Evolutionary conservation across 202 grass and related monocot species (phyloP).

Genomic region (Schoenoplectus tabernaemontani): DNA sequence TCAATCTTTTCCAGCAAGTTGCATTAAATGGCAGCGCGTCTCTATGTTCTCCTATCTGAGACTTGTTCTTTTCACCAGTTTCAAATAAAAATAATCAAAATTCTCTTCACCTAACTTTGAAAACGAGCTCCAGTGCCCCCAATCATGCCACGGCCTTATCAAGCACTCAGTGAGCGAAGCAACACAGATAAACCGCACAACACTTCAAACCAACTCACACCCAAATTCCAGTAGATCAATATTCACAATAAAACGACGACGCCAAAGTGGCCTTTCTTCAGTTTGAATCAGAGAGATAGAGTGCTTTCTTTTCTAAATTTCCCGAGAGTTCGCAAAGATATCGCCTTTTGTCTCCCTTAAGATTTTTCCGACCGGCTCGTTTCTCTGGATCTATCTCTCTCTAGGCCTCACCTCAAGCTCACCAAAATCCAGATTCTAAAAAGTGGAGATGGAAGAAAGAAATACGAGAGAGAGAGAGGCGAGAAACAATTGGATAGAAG

Average conservation of each 20-base stretch:
- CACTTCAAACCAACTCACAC: slow-evolving; percentile 6
- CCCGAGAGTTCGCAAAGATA: slow-evolving; percentile 9
- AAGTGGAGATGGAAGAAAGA: not conserved
- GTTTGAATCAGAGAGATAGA: not conserved
- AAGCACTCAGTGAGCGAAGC: not conserved
- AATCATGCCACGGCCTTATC: slow-evolving; percentile 18
- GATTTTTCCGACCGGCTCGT: slow-evolving; percentile 19
- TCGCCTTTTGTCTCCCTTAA: slow-evolving; percentile 15
- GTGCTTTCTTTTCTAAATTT: slow-evolving; percentile 8
- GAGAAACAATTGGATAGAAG: not conserved
- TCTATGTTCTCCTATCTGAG: slow-evolving; percentile 4
- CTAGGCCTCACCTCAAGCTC: slow-evolving; percentile 23
- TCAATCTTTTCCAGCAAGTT: not conserved
- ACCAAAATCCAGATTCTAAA: not conserved
- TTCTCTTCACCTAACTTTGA: slow-evolving; percentile 25
- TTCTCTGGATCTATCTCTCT: slow-evolving; percentile 16
- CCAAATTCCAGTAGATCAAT: slow-evolving; percentile 7
- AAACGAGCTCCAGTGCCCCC: slow-evolving; percentile 12
- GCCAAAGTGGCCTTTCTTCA: not conserved
- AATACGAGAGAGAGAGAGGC: not conserved
- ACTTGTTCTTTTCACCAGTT: slow-evolving; percentile 23
- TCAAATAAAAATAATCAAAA: slow-evolving; percentile 18
- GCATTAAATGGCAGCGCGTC: slow-evolving; percentile 4
- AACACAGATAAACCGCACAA: not conserved
- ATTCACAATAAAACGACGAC: not conserved